Evolutionary conservation across 2,329 filamentous ascomycete species (phyloP), one percentile per base, ranked within the genome.

Genomic region (Orbilia quercus): DNA sequence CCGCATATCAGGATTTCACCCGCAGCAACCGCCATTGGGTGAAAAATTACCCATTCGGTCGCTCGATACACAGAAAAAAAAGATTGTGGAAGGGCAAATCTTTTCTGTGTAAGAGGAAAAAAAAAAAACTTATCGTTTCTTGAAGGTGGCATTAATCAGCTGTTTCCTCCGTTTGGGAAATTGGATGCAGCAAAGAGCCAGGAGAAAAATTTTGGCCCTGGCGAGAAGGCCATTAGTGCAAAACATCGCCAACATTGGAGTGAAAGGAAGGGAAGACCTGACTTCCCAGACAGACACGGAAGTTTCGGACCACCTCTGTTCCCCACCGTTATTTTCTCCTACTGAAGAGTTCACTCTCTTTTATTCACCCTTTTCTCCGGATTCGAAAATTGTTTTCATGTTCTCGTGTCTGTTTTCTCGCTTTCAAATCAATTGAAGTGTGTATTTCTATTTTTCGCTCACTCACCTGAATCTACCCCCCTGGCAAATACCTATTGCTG

Each of bases 1-100:
- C 53, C 59, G 60, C 69, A 58, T 60, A 73, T 73, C 60, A 73
- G 60, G 60, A 73, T 73, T 59, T 73, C 69, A 73, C 28, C 69
- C 69, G 69, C 60, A 64, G 60, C 60, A 53, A 18, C 54, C 66
- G 16, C 55, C 55, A 73, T 73, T 73, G 69, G 69, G 55, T 25
- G 59, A 34, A 58, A 59, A 34, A 36, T 44, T 23, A 16, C 20
- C 16, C 40, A 16, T 31, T 60, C 11, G 2, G 36, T 7, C 20
- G 23, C 38, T 63, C 31, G 51, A 55, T 58, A 64, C 58, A 53
- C 48, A 64, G 11, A 48, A 53, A 54, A 42, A 63, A 11, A 47
- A 58, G 31, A 28, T 47, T 57, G 58, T 58, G 66, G 66, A 71
- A 60, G 60, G 59, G 57, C 31, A 67, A 28, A 12, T 51, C n/a